Base-by-base conservation (phyloP, 768 basidiomycete genomes). In the Phylloporus sp. region DNA sequence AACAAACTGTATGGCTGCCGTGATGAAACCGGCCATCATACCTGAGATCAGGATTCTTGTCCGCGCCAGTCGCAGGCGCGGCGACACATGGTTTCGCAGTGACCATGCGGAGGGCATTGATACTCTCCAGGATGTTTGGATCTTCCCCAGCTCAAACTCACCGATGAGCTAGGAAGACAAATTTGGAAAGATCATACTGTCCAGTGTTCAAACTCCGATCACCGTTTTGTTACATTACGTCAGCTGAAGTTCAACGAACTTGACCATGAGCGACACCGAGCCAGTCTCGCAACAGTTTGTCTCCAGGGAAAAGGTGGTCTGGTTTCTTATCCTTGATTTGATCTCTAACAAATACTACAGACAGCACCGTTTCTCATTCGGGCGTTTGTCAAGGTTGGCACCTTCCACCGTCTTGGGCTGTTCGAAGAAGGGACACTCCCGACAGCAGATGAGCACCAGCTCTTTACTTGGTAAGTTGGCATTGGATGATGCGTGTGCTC, bases 331-430 rank as follows among this genome's bases (percentile, higher is more conserved):
- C 24, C 26, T 39, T 6, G 7, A 10, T 6, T 0, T 4, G n/a
- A 10, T 35, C 6, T 6, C 46, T 53, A 6, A 59, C 31, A 27
- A 10, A 22, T 23, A 10, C 22, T 13, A 28, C 56, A 91, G 89
- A 88, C 84, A 6, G 77, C 85, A 0, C 90, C 90, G 6, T 92
- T 92, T 68, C 80, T 92, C 48, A 82, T 92, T 31, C 80, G 90
- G 45, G 76, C 88, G 13, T 92, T 92, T 66, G 78, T 91, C 50
- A 91, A 90, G 79, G 80, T 88, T 34, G 88, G 87, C 18, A 73
- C 80, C 32, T 90, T 89, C 65, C 90, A 91, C 65, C 78, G 86
- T 36, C 70, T 89, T 22, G 69, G 74, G 4, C 74, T 88, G 49
- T 92, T 92, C 58, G 88, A 92, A 61, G 88, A 91, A 52, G 83